Evolutionary conservation across 495 filamentous ascomycete genomes (phyloP).

Genomic region (Penicillium maclennaniae): DNA sequence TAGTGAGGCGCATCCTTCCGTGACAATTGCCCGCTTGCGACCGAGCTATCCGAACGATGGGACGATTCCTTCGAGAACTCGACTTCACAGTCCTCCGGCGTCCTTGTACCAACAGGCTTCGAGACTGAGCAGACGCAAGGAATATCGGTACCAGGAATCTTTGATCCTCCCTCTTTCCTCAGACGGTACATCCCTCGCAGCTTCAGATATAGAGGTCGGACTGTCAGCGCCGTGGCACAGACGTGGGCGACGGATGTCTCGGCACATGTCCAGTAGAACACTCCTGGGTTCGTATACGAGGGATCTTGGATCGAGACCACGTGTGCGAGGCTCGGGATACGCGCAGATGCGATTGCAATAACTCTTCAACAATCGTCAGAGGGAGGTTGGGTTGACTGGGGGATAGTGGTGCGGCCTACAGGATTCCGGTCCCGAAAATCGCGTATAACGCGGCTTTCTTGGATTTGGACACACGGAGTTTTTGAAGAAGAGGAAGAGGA

Average conservation of each 20-base stretch:
- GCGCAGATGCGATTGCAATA: constrained; percentile 12
- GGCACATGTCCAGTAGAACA: constrained; percentile 11
- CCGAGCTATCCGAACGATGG: not conserved
- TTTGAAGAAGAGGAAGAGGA: constrained; percentile 9
- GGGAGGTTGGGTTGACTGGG: not conserved
- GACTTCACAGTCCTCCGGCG: not conserved
- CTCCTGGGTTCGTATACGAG: constrained; percentile 1
- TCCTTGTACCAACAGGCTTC: not conserved
- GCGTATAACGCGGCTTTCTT: constrained; percentile 7
- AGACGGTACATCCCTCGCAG: not conserved
- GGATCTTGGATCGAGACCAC: constrained; percentile 8
- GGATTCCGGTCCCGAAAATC: constrained; percentile 9
- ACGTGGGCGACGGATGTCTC: constrained; percentile 10
- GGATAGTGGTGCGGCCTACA: not conserved
- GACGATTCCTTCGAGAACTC: not conserved
- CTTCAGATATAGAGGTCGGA: constrained; percentile 11
- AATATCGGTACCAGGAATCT: not conserved
- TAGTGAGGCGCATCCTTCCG: no score
- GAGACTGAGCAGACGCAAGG: not conserved
- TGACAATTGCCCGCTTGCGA: not conserved
- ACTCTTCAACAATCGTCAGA: constrained; percentile 1
- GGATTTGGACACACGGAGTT: constrained; percentile 1
- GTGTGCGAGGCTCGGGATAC: constrained; percentile 8
- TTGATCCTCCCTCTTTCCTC: not conserved
- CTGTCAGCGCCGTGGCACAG: constrained; percentile 11